Conservation (phyloP, 768 basidiomycete species). For the Obba rivulosa region DNA sequence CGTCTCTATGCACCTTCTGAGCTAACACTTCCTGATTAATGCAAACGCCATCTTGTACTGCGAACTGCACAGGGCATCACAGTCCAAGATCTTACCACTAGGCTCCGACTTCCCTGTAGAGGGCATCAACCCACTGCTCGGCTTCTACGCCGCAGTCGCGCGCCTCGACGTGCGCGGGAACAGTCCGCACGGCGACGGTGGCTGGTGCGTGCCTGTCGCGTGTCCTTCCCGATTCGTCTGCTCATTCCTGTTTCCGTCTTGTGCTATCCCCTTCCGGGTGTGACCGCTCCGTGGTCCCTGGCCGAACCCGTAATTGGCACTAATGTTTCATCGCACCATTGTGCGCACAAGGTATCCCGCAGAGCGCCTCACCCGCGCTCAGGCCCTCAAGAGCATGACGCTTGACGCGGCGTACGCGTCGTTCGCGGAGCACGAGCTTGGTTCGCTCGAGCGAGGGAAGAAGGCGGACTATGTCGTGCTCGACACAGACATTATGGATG, state of each 20-base stretch:
- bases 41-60: background rate
- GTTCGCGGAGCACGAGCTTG: conserved; percentile 65
- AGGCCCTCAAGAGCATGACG: conserved; percentile 90
- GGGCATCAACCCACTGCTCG: conserved; percentile 80
- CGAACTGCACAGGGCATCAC: conserved; percentile 37
- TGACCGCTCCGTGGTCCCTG: too few species aligned
- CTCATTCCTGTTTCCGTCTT: too few species aligned
- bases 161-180: conserved; percentile 61
- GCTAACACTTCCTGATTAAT: background rate
- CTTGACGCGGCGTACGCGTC: conserved; percentile 85
- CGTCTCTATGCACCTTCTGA: conserved; percentile 14
- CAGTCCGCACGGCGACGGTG: conserved; percentile 77
- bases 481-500: conserved; percentile 72
- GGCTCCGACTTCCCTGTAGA: conserved; percentile 97
- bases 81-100: conserved; percentile 57
- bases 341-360: conserved; percentile 81
- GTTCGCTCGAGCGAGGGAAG: conserved; percentile 72
- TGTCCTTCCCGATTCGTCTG: background rate
- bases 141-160: conserved; percentile 86
- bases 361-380: conserved; percentile 69
- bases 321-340: too few species aligned
- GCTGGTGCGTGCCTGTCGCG: conserved; percentile 55
- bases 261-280: background rate
- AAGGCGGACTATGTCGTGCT: conserved; percentile 86
- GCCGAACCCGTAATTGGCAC: too few species aligned